These are phyloP conservation scores for Acanthamoeba sp. DNA, from an alignment of 208 protist species.

Conservation along the genomic window DNA sequence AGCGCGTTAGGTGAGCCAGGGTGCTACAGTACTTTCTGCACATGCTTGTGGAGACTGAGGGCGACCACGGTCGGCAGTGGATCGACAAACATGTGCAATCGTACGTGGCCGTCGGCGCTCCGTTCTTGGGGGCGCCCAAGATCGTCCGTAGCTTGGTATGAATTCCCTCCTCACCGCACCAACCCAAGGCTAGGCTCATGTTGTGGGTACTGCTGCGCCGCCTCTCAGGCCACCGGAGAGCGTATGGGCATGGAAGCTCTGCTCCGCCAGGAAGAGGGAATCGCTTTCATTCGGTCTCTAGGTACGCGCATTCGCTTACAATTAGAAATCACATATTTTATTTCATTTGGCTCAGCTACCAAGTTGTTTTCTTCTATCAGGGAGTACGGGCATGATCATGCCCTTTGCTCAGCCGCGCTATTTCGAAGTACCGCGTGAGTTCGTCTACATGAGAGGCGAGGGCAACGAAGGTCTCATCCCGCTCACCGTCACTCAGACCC, in stretches of 20 bases:
- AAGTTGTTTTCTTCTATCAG: neutral
- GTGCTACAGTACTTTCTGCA: constrained; percentile 55
- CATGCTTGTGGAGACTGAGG: neutral
- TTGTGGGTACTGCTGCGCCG: too few species aligned
- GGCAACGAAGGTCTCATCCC: neutral
- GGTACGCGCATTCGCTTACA: too few species aligned
- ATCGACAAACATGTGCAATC: constrained; percentile 5
- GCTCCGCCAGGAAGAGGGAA: constrained; percentile 29
- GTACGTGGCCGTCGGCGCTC: constrained; percentile 4
- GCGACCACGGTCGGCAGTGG: neutral
- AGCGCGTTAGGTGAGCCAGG: neutral
- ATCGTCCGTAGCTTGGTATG: neutral
- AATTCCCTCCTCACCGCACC: neutral
- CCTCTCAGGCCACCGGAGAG: constrained; percentile 34
- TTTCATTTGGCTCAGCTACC: neutral
- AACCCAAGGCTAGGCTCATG: too few species aligned
- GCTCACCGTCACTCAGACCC: neutral
- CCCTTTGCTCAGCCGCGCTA: constrained; percentile 2
- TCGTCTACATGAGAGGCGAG: neutral
- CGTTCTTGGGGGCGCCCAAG: constrained; percentile 29
- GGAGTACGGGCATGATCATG: constrained; percentile 20
- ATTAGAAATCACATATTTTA: too few species aligned
- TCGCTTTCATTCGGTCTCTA: neutral
- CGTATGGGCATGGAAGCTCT: neutral
- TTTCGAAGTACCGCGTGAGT: neutral